Percentiles rank a stretch among this genome's conserved stretches.
Evolutionary conservation across 352 stramenopile species (phyloP).

Genomic region (Phytophthora tentaculata): DNA sequence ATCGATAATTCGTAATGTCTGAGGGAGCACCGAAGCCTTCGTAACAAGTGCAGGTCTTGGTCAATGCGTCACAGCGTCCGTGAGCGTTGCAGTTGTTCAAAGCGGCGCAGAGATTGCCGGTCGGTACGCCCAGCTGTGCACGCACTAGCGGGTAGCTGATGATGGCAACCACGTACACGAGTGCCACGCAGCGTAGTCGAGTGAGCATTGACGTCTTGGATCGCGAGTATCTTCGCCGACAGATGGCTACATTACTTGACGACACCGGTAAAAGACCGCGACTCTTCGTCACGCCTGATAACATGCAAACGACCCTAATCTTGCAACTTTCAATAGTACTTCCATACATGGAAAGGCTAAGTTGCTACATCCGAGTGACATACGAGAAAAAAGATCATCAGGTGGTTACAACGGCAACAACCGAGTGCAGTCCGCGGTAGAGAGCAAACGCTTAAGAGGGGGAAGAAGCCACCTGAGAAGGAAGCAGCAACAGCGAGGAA

Average conservation of each 20-base stretch:
- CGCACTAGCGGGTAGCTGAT: slow-evolving; percentile 4
- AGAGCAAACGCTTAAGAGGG: slow-evolving; percentile 23
- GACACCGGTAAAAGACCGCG: slow-evolving; percentile 17
- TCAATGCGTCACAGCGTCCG: slow-evolving; percentile 82
- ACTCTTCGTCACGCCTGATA: slow-evolving; percentile 17
- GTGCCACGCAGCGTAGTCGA: neutral
- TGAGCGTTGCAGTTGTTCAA: slow-evolving; percentile 91
- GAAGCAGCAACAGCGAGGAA: slow-evolving; percentile 11
- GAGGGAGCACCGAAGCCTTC: slow-evolving; percentile 86
- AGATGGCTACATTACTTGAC: neutral
- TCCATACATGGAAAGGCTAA: slow-evolving; percentile 9
- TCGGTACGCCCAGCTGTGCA: slow-evolving; percentile 60
- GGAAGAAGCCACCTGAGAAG: slow-evolving; percentile 15
- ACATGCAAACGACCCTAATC: slow-evolving; percentile 2
- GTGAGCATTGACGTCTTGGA: neutral
- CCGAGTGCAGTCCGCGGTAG: slow-evolving; percentile 22
- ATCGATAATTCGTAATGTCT: slow-evolving; percentile 80
- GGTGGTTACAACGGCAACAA: slow-evolving; percentile 34
- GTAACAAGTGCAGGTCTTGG: slow-evolving; percentile 88
- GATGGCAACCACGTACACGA: slow-evolving; percentile 1
- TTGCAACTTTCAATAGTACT: neutral
- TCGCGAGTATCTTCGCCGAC: slow-evolving; percentile 4
- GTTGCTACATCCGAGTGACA: slow-evolving; percentile 13
- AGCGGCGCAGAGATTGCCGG: slow-evolving; percentile 74
- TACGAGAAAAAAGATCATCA: slow-evolving; percentile 32